Base-by-base conservation (phyloP, 2,329 filamentous ascomycete genomes). In the Pseudodiploospora longispora region DNA sequence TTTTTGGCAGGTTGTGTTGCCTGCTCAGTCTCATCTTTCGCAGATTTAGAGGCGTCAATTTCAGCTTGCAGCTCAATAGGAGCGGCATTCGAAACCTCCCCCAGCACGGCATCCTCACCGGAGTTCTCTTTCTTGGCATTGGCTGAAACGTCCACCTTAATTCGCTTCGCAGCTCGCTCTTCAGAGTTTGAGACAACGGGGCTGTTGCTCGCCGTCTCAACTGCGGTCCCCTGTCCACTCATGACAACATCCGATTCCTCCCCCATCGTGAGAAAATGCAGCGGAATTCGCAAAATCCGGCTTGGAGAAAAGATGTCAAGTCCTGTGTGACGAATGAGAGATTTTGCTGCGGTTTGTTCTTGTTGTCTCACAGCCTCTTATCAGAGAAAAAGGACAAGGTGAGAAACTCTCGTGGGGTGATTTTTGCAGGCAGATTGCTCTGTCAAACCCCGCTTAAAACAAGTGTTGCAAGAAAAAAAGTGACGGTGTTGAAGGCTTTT, bases 91-190 rank as follows among this genome's bases (percentile, higher is more conserved):
- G 57, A 49, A 6, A 50, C 47, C 3, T 53, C 46, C 36, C 46
- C 50, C 12, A 54, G 52, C 1, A 48, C 48, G 37, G 41, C 35
- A 29, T 33, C 30, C 27, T 47, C 43, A 30, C 35, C 41, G 10
- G 36, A 8, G n/a, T 42, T 43, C 10, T 31, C 37, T 10, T 46
- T 30, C n/a, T 50, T 50, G 38, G 50, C 40, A 4, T 48, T 43
- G 32, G 41, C 47, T 41, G 62, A 46, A 43, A 52, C 51, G 30
- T 76, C 70, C 41, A 77, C 59, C 63, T 76, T 85, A 52, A 75
- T 67, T 55, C 78, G 74, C 66, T 85, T 85, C 41, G 74, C 63
- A 34, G 76, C 70, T 47, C 73, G 71, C 52, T 67, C 65, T 40
- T 58, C 52, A 12, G 45, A 32, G 30, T 51, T 50, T 19, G 47